Base-by-base conservation (phyloP, 768 basidiomycete genomes). In the Vararia minispora region DNA sequence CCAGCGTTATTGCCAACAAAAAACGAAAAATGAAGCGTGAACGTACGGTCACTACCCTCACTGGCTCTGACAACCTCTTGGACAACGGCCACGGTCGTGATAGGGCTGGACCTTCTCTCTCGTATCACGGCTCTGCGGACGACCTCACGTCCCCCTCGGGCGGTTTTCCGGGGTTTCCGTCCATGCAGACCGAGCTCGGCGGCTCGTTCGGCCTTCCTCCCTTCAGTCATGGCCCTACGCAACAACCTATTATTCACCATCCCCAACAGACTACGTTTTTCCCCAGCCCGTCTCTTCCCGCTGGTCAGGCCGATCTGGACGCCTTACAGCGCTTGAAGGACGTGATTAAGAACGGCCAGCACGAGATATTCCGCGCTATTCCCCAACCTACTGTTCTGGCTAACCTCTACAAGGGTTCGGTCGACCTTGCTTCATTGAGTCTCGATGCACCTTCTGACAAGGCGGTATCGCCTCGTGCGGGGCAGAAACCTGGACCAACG, bases 281-380 rank as follows among this genome's bases (percentile, higher is more conserved):
- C 22, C 41, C 47, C 16, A 30, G 43, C 29, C 35, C 40, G 6
- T 34, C 48, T 2, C 51, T 69, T 0, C 69, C 72, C 2, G 65
- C 71, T 16, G 79, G 76, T 6, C 65, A 72, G 49, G 68, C 64
- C 52, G 84, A 85, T 59, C 69, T 86, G 44, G 79, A 84, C 54
- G 68, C 77, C 23, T 68, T 87, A 42, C 74, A 85, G 58, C 74
- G 74, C 40, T 74, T 87, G 56, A 86, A 87, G 56, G 62, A 72
- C 17, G 61, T 71, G 39, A 86, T 87, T 58, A 79, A 76, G 52
- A 67, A 64, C 23, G 73, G 72, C 35, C 82, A 87, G 52, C 83
- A 87, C 56, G 73, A 80, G 39, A 64, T 75, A 48, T 87, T 73
- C 55, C 70, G 72, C 17, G 71, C 82, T 21, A 53, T 71, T 32